A percentile compares a stretch with the other conserved stretches of the same genome.
Conservation (phyloP, 352 stramenopile genomes). For the Thraustotheca clavata region DNA sequence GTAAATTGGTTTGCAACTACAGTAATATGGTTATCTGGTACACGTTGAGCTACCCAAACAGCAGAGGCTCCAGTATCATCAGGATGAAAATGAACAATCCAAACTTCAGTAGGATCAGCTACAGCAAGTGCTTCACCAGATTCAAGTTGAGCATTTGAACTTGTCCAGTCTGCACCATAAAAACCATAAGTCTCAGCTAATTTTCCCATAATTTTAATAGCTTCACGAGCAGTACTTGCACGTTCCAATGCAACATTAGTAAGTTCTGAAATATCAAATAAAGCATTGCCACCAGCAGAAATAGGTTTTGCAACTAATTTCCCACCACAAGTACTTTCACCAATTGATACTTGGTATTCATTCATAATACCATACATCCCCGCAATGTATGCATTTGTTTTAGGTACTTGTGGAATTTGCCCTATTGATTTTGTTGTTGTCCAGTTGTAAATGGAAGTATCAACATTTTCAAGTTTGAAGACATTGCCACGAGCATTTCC, state of each 20-base stretch:
- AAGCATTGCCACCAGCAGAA: slow-evolving; percentile 65
- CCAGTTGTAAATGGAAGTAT: slow-evolving; percentile 69
- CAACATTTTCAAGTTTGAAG: slow-evolving; percentile 55
- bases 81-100: slow-evolving; percentile 94
- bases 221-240: slow-evolving; percentile 60
- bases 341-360: slow-evolving; percentile 74
- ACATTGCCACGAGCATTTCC: slow-evolving; percentile 45
- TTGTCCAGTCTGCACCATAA: slow-evolving; percentile 86
- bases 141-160: slow-evolving; percentile 46
- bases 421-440: slow-evolving; percentile 49
- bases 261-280: slow-evolving; percentile 85
- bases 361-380: slow-evolving; percentile 80
- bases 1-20: slow-evolving; percentile 93
- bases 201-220: slow-evolving; percentile 89
- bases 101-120: slow-evolving; percentile 85
- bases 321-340: slow-evolving; percentile 72
- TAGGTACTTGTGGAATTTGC: slow-evolving; percentile 49
- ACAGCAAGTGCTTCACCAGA: slow-evolving; percentile 87
- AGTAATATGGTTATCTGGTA: slow-evolving; percentile 78
- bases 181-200: slow-evolving; percentile 89
- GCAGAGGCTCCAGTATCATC: slow-evolving; percentile 89
- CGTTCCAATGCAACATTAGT: slow-evolving; percentile 85
- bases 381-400: slow-evolving; percentile 73
- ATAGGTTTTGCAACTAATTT: slow-evolving; percentile 49
- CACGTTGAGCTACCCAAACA: slow-evolving; percentile 89